Percentiles rank a stretch among this genome's conserved stretches.
Conservation (phyloP, 2,329 filamentous ascomycete genomes). For the Scedosporium dehoogii region DNA sequence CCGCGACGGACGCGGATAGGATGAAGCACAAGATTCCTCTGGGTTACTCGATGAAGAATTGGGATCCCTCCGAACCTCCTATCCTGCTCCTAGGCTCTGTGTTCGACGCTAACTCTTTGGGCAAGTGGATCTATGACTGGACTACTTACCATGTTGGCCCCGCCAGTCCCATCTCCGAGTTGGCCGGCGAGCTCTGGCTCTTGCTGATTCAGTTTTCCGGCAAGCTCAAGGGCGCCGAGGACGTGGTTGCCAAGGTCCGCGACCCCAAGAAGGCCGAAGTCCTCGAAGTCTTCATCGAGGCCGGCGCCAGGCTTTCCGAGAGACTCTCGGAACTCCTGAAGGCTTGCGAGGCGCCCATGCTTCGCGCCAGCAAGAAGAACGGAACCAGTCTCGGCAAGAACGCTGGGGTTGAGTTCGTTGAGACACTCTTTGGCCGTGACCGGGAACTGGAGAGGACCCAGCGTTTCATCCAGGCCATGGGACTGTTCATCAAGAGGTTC, state of each 20-base stretch:
- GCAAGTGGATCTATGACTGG: constrained; percentile 99
- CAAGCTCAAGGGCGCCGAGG: constrained; percentile 86
- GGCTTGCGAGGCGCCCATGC: constrained; percentile 89
- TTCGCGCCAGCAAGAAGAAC: constrained; percentile 69
- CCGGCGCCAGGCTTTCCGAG: constrained; percentile 75
- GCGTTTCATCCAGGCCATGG: constrained; percentile 81
- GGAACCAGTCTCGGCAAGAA: constrained; percentile 69
- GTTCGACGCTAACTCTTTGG: constrained; percentile 93
- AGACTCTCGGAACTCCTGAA: constrained; percentile 82
- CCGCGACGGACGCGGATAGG: constrained; percentile 50
- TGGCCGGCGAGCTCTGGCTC: constrained; percentile 92
- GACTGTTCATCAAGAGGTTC: constrained; percentile 86
- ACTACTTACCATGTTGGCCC: constrained; percentile 84
- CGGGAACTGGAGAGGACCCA: constrained; percentile 83
- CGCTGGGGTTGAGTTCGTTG: constrained; percentile 88
- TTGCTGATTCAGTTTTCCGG: constrained; percentile 87
- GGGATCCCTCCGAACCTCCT: constrained; percentile 89
- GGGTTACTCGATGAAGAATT: constrained; percentile 95
- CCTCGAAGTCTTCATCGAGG: constrained; percentile 82
- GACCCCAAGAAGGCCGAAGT: constrained; percentile 65
- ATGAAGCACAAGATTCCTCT: constrained; percentile 65
- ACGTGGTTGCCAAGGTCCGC: constrained; percentile 63
- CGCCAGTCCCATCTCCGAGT: constrained; percentile 73
- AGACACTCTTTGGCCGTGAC: constrained; percentile 89
- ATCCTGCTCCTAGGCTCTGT: constrained; percentile 92